A percentile compares a stretch with the other conserved stretches of the same genome.
phyloP scores from a whole-genome alignment of 2,329 filamentous ascomycete genomes.

The Hymenoscyphus linearis region DNA sequence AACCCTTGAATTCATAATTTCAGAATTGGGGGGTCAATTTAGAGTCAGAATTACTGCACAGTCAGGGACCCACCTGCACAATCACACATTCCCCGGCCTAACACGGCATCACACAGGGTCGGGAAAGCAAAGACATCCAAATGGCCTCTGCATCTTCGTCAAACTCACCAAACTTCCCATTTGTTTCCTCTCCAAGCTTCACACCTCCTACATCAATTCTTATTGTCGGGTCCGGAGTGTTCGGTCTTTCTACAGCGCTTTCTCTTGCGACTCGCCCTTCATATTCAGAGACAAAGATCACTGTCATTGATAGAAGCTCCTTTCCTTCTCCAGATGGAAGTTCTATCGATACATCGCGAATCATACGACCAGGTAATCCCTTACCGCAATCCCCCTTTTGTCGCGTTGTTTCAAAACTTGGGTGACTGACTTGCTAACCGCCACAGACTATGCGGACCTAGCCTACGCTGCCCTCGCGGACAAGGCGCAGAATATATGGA shows the following conservation, averaged over 20 bases:
- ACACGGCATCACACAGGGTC: too few relatives aligned
- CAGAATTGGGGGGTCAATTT: too few relatives aligned
- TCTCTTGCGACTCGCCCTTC: slow-evolving; percentile 59
- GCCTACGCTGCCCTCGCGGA: slow-evolving; percentile 71
- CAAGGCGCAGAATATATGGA: slow-evolving; percentile 65
- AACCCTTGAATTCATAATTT: not conserved
- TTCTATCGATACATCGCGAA: slow-evolving; percentile 58
- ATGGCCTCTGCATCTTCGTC: slow-evolving; percentile 5
- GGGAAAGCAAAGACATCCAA: not conserved
- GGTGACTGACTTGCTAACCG: not conserved
- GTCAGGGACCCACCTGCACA: slow-evolving; percentile 1
- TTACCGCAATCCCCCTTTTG: not conserved
- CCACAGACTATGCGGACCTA: slow-evolving; percentile 71
- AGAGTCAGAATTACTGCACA: slow-evolving; percentile 3
- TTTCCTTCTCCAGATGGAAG: slow-evolving; percentile 57
- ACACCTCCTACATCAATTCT: slow-evolving; percentile 48
- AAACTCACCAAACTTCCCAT: not conserved
- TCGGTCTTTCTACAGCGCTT: slow-evolving; percentile 61
- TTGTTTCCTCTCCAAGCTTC: slow-evolving; percentile 4
- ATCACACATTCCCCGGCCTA: slow-evolving; percentile 2
- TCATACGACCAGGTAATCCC: slow-evolving; percentile 42
- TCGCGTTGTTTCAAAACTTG: not conserved
- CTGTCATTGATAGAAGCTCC: slow-evolving; percentile 51
- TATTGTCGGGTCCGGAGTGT: slow-evolving; percentile 58
- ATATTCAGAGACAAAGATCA: slow-evolving; percentile 48